Evolutionary conservation across 805 yeast genomes (phyloP), one percentile per base, ranked within the genome.

Genomic region (Nakazawaea wickerhamii): DNA sequence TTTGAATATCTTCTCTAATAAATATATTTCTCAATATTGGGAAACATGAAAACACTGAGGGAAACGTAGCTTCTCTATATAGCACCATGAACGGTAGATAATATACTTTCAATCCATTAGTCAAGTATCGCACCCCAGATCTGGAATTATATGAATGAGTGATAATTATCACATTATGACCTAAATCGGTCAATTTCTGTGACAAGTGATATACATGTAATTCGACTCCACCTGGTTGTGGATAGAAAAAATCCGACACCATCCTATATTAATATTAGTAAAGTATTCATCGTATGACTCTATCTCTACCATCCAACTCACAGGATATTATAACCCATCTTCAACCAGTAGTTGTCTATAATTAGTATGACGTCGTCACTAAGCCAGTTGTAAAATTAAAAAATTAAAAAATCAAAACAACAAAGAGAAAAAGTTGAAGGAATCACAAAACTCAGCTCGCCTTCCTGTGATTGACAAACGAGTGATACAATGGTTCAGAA

Each of bases 151-250:
- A 90, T 17, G 88, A 81, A 60, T 93, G 99, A 8, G 99, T 89
- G 25, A 93, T 73, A 19, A 93, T 77, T 5, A 90, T 64, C 9
- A 91, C 97, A 4, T 85, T 77, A 56, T 90, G 96, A 7, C 96
- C 97, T 30, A 81, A 62, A 17, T 75, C 77, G 8, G 87, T 81
- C 42, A 90, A 73, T 54, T 82, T 78, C 60, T 88, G 95, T 0
- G 98, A 81, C 19, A 93, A 63, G 59, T 93, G 98, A 60, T 87
- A 88, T 14, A 91, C 85, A 58, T 93, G 99, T 48, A 91, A 79
- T 60, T 93, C 99, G 2, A 93, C 95, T 8, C 99, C 99, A 3
- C 99, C 99, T 0, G 97, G 84, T 58, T 93, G 99, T 9, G 99
- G 99, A 63, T 85, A 93, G 75, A 93, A 93, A 69, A 89, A 93